Base-by-base conservation (phyloP, 768 basidiomycete species). In the Glaciozyma martinii region DNA sequence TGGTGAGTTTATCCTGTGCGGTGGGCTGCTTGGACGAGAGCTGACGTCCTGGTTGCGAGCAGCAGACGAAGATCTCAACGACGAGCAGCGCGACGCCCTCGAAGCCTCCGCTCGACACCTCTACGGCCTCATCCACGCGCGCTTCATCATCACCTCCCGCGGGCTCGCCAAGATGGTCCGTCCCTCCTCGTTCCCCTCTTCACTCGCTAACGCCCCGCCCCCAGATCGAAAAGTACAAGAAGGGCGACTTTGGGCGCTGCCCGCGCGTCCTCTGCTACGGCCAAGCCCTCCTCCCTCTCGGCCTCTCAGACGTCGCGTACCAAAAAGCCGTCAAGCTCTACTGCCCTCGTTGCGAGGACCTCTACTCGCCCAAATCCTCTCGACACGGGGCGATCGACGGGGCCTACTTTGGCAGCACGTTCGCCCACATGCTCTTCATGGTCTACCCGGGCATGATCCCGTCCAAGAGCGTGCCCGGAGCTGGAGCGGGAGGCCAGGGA, bases 301-400 rank as follows among this genome's bases (percentile, higher is more conserved):
- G 95, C 23, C 85, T 98, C 33, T 92, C 89, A 66, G 95, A 99
- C 77, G 82, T 91, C n/a, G 89, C 95, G 0, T 98, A 95, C 77
- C 90, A 95, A 76, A 99, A 98, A 79, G 92, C 91, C 37, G 94
- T 98, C 76, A 99, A 99, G 76, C 87, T 99, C 57, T 97, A 92
- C 78, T 99, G 95, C 76, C 93, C 92, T 3, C 86, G 92, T 44
- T 99, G 95, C 78, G 94, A 99, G 78, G 95, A 99, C 78, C 86
- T 99, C 71, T 99, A 98, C 78, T 90, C 89, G 0, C 95, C 95
- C 44, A 99, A 99, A 77, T 92, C 89, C 2, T 92, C 91, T 8
- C 84, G 94, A 33, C 95, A 99, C 76, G 94, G 94, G 56, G 87
- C 88, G 44, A 97, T 99, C 75, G 95, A 99, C 75, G 94, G 95